Conservation (phyloP, 306 rosid genomes). For the Prunus davidiana region DNA sequence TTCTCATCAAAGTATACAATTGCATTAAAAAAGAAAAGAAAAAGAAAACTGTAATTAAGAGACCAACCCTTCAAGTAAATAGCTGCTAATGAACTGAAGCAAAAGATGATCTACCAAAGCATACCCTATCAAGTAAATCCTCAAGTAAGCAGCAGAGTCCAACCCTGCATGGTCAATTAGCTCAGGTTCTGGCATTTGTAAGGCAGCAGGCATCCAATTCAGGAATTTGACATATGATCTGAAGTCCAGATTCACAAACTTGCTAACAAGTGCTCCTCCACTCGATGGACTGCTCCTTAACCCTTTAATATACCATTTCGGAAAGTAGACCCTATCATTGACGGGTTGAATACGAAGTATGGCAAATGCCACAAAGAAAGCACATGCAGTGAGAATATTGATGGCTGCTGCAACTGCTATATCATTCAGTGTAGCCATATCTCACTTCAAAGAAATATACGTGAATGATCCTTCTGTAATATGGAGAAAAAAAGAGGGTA, state of each 20-base stretch:
- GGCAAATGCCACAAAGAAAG: slow-evolving; percentile 77
- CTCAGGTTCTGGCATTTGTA: slow-evolving; percentile 97
- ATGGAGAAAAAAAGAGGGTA: background rate
- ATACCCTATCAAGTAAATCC: slow-evolving; percentile 93
- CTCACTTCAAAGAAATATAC: slow-evolving; percentile 5
- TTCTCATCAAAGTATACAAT: too few relatives aligned
- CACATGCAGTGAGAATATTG: slow-evolving; percentile 73
- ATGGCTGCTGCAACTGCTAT: slow-evolving; percentile 88
- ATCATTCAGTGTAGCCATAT: slow-evolving; percentile 77
- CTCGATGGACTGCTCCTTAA: slow-evolving; percentile 73
- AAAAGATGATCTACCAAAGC: slow-evolving; percentile 9
- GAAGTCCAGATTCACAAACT: slow-evolving; percentile 88
- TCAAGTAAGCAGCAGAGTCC: slow-evolving; percentile 87
- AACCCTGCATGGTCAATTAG: slow-evolving; percentile 85
- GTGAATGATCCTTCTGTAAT: slow-evolving; percentile 2
- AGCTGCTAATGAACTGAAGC: background rate
- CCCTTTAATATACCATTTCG: slow-evolving; percentile 95
- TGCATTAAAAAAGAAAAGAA: too few relatives aligned
- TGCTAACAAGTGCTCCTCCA: slow-evolving; percentile 62
- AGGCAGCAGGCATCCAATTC: slow-evolving; percentile 92
- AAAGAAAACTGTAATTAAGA: background rate
- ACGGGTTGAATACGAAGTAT: slow-evolving; percentile 86
- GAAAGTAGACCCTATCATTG: slow-evolving; percentile 95
- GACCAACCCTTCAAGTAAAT: too few relatives aligned
- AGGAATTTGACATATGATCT: slow-evolving; percentile 67